Evolutionary conservation across 176 grass and related monocot species (phyloP), one percentile per base, ranked within the genome.

Genomic region (Zea mays): DNA sequence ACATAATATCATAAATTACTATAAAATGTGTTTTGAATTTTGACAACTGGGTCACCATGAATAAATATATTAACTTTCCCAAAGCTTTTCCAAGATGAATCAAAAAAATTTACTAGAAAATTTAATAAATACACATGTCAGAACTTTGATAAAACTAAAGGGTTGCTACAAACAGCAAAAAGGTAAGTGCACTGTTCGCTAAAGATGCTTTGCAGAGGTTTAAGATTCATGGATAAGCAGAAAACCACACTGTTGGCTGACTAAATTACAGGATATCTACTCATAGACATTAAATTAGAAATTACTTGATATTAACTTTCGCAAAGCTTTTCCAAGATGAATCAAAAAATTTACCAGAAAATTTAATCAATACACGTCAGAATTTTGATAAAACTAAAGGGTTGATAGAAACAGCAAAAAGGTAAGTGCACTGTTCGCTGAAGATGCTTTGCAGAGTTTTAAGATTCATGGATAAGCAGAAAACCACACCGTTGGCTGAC

Each of bases 231-330:
- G 60, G 8, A 46, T 75, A 35, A 44, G 15, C 2, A 46, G 15
- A 6, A 62, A 36, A 17, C 61, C 34, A 65, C 1, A 52, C 4
- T n/a, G 17, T 12, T 27, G 5, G 9, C 3, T 41, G 61, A 78
- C 27, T 49, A 64, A 38, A 64, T 39, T 50, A 65, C 60, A 38
- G 44, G 61, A 77, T 48, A 39, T 46, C 8, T 51, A 48, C 43
- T 46, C 7, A n/a, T n/a, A 76, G 34, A 35, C 15, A 14, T 72
- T 65, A 48, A 77, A 78, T 5, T 44, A 45, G 4, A 84, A 77
- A 72, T 8, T 39, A 33, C 35, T 27, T 27, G 27, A 48, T 33
- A 69, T 48, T 69, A 48, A 34, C 43, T 34, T 34, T 49, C 11
- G 20, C 67, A 15, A 49, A 50, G 1, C 0, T 3, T 49, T 35